These are phyloP conservation scores for Colletotrichum tamarilloi DNA, from an alignment of 2,329 filamentous ascomycete genomes.

Conservation along the genomic window DNA sequence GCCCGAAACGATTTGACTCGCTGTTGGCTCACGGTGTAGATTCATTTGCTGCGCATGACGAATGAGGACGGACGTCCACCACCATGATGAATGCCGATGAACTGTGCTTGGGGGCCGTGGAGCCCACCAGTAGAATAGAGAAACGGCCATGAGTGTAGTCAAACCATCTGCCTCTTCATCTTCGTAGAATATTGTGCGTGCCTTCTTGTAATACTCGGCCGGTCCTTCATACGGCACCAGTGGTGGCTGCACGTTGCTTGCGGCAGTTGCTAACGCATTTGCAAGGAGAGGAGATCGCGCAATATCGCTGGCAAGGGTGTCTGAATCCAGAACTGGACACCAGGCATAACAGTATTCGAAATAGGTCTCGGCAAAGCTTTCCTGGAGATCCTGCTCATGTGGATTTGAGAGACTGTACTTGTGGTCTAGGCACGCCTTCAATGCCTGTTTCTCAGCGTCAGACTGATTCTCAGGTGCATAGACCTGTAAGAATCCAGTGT, in stretches of 20 bases:
- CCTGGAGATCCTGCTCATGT: slow-evolving; percentile 44
- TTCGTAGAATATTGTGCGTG: slow-evolving; percentile 52
- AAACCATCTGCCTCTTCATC: slow-evolving; percentile 52
- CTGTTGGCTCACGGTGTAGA: slow-evolving; percentile 51
- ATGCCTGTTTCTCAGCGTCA: slow-evolving; percentile 44
- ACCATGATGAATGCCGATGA: slow-evolving; percentile 54
- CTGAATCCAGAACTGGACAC: slow-evolving; percentile 52
- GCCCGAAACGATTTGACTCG: neutral
- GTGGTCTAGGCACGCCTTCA: slow-evolving; percentile 41
- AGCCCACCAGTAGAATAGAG: slow-evolving; percentile 58
- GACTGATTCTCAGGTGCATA: slow-evolving; percentile 47
- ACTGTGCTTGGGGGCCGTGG: slow-evolving; percentile 50
- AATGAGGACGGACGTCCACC: slow-evolving; percentile 57
- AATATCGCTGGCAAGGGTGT: slow-evolving; percentile 44
- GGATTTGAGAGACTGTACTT: slow-evolving; percentile 37
- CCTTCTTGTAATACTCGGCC: slow-evolving; percentile 51
- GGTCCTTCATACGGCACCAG: slow-evolving; percentile 52
- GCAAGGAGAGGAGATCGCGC: slow-evolving; percentile 47
- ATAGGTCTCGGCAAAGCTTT: slow-evolving; percentile 55
- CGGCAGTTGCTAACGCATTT: slow-evolving; percentile 52
- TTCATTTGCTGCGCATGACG: slow-evolving; percentile 57
- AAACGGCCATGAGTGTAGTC: slow-evolving; percentile 48
- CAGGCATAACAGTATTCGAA: slow-evolving; percentile 54
- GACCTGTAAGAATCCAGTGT: slow-evolving; percentile 48
- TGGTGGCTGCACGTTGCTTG: slow-evolving; percentile 54